Conservation (phyloP, 2,329 filamentous ascomycete genomes). For the Intubia oerlemansii region DNA sequence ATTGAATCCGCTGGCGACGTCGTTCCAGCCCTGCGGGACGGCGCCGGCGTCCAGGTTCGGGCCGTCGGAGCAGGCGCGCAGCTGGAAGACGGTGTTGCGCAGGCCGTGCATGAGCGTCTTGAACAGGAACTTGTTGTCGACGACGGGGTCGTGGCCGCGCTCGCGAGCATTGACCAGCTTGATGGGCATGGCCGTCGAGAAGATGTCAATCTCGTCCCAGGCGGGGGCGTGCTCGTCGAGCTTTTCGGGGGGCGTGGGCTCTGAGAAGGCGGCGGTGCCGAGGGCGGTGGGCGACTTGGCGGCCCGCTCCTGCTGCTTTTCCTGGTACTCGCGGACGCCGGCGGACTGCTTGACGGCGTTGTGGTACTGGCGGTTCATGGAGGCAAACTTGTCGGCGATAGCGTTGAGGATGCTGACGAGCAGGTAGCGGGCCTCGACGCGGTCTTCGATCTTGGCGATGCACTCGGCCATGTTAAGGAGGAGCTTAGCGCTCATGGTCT, state of each 20-base stretch:
- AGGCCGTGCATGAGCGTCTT: conserved; percentile 89
- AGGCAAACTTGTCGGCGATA: conserved; percentile 92
- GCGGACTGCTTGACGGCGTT: conserved; percentile 92
- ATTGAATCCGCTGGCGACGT: conserved; percentile 89
- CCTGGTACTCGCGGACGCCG: conserved; percentile 65
- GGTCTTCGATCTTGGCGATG: conserved; percentile 84
- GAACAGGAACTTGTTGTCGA: conserved; percentile 95
- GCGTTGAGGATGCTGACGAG: conserved; percentile 94
- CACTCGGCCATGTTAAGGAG: conserved; percentile 96
- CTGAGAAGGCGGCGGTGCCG: conserved; percentile 36
- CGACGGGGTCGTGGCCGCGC: conserved; percentile 70
- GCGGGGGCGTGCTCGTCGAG: conserved; percentile 70
- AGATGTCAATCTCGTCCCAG: conserved; percentile 98
- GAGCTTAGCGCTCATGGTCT: conserved; percentile 97
- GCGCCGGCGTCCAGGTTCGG: conserved; percentile 53
- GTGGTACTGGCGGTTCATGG: conserved; percentile 90
- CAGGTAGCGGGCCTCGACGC: conserved; percentile 85
- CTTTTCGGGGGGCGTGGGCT: conserved; percentile 71
- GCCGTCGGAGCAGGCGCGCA: conserved; percentile 70
- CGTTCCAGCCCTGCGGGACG: conserved; percentile 77
- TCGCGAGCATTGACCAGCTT: conserved; percentile 86
- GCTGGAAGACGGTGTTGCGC: conserved; percentile 89
- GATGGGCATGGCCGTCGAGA: conserved; percentile 72
- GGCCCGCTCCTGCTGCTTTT: conserved; percentile 25
- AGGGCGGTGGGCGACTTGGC: conserved; percentile 5